Conservation (phyloP, 306 rosid genomes). For the Calophaca sinica region DNA sequence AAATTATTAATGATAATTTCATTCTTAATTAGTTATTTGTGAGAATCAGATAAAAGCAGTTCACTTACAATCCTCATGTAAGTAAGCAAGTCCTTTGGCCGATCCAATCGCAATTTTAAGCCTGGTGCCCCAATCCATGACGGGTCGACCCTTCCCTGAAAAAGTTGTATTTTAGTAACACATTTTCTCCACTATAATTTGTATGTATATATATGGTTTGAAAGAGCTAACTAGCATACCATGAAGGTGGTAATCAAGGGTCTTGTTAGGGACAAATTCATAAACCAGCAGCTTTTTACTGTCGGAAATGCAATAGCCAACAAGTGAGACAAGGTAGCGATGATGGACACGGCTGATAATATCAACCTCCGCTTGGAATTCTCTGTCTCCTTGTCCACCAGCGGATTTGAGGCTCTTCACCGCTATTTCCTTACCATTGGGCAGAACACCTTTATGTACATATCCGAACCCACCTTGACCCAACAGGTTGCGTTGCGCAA, state of each 20-base stretch:
- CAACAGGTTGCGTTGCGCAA: slow-evolving; percentile 55
- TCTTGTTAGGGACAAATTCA: slow-evolving; percentile 87
- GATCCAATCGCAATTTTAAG: slow-evolving; percentile 79
- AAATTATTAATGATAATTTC: not conserved
- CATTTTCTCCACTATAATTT: no score
- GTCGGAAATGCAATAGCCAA: slow-evolving; percentile 71
- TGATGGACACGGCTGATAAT: slow-evolving; percentile 92
- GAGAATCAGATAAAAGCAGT: slow-evolving; percentile 3
- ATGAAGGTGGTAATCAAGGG: slow-evolving; percentile 81
- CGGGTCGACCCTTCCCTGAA: slow-evolving; percentile 61
- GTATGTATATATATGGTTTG: no score
- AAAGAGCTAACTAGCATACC: slow-evolving; percentile 47
- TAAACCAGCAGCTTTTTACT: slow-evolving; percentile 64
- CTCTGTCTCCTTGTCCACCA: slow-evolving; percentile 74
- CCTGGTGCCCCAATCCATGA: slow-evolving; percentile 75
- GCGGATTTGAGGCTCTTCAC: slow-evolving; percentile 81
- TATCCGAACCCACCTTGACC: slow-evolving; percentile 91
- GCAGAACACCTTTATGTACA: slow-evolving; percentile 83
- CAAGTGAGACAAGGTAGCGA: slow-evolving; percentile 91
- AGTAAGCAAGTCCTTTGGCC: slow-evolving; percentile 92
- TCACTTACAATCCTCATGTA: slow-evolving; percentile 91
- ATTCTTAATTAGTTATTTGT: not conserved
- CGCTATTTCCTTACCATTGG: slow-evolving; percentile 88
- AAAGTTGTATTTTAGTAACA: no score
- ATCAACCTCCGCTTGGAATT: slow-evolving; percentile 85